Conservation (phyloP, 225 moss, liverwort and hornwort genomes). For the Sphagnum contortum region DNA sequence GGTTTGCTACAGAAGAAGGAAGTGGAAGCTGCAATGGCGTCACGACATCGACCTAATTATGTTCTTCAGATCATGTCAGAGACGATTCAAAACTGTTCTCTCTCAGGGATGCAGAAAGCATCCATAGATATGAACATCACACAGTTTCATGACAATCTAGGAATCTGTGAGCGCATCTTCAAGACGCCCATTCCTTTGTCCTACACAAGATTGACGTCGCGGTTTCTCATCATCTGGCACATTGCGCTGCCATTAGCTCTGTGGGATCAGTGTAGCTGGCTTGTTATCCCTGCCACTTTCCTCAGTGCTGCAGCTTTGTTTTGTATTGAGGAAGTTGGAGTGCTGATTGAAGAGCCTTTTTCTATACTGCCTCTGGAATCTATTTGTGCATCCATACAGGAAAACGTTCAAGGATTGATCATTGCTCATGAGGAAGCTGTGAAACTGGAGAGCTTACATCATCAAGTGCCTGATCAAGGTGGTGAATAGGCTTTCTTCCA, state of each 20-base stretch:
- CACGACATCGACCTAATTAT: constrained; percentile 48
- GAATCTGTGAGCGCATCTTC: constrained; percentile 68
- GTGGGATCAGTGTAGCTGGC: constrained; percentile 44
- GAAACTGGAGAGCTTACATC: too few relatives aligned
- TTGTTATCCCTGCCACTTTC: constrained; percentile 33
- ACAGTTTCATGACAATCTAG: constrained; percentile 60
- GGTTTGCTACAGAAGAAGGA: constrained; percentile 35
- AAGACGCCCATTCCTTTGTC: constrained; percentile 71
- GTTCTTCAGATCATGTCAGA: constrained; percentile 71
- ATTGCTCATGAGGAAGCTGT: constrained; percentile 19
- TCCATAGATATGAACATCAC: constrained; percentile 52
- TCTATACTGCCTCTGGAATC: constrained; percentile 20
- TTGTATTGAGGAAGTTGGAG: constrained; percentile 37
- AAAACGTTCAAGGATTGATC: constrained; percentile 12
- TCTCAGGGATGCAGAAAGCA: constrained; percentile 53
- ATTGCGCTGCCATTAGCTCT: constrained; percentile 30
- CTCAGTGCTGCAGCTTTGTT: constrained; percentile 29
- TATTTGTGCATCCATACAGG: constrained; percentile 16
- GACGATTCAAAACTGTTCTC: constrained; percentile 35
- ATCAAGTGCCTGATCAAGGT: too few relatives aligned
- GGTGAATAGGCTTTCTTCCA: too few relatives aligned
- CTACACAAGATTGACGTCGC: constrained; percentile 50
- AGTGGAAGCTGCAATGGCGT: constrained; percentile 26
- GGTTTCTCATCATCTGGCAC: constrained; percentile 43
- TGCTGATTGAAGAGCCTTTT: constrained; percentile 34